Evolutionary conservation across 169 alveolate genomes (phyloP), one percentile per base, ranked within the genome.

Genomic region (Eimeria sp.): DNA sequence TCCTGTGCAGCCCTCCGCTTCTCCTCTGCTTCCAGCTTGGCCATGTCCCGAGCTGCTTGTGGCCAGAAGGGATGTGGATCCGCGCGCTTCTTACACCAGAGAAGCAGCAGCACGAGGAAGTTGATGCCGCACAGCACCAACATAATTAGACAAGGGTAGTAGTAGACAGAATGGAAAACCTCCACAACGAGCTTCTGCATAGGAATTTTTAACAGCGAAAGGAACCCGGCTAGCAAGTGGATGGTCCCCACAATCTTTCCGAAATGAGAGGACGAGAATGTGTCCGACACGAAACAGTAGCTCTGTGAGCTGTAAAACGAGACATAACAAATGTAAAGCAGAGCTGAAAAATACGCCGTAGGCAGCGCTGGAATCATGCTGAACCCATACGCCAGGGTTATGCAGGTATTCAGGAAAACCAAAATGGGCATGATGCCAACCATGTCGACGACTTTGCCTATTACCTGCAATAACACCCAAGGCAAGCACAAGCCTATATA

Each of bases 1-100:
- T 86, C 93, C 25, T 61, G 65, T 40, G 93, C 93, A 20, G 43
- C 82, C 16, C 45, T 40, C 93, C 70, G 40, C 45, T 61, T 58
- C 43, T 86, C 93, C 54, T 92, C 91, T 76, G 80, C 83, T 63
- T 92, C 95, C 72, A 58, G 80, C 72, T 47, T 45, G 67, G 89
- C 95, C 83, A 83, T 57, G 43, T 92, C 95, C 72, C 95, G 80
- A 34, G 95, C 95, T 16, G 92, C 78, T 84, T 92, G 76, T 22
- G 96, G 96, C 96, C 96, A 93, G 94, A 93, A 93, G 22, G 96
- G 96, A 67, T 93, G 96, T 4, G 96, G 94, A n/a, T 65, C 43
- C 49, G 89, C 78, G 22, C 89, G 80, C 22, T 93, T 93, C 61
- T 58, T 80, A 49, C 82, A 82, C 76, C 7, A 82, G 20, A 93